These are phyloP conservation scores for Phytophthora foliorum DNA, from an alignment of 352 stramenopile genomes.

Conservation along the genomic window DNA sequence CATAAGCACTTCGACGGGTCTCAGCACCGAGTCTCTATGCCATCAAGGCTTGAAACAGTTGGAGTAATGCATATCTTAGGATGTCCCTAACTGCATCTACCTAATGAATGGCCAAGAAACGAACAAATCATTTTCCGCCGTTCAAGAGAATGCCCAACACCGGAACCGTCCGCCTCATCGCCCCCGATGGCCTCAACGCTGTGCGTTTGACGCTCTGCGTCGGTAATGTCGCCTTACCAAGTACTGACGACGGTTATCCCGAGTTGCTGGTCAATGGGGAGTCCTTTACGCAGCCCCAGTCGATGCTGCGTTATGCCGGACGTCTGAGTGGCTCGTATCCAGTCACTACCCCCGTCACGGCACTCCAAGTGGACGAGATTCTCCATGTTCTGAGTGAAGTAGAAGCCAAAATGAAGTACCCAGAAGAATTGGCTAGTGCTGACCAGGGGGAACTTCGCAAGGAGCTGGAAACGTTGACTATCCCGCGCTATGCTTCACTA, in stretches of 20 bases:
- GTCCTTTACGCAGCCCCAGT: conserved; percentile 53
- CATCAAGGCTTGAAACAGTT: background rate
- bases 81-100: background rate
- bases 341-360: conserved; percentile 33
- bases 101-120: background rate
- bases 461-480: conserved; percentile 23
- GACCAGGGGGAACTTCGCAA: conserved; percentile 17
- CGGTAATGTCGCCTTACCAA: conserved; percentile 48
- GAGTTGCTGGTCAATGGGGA: conserved; percentile 53
- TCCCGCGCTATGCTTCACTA: conserved; percentile 33
- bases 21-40: background rate
- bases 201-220: conserved; percentile 59
- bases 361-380: conserved; percentile 70
- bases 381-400: conserved; percentile 48
- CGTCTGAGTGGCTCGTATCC: conserved; percentile 62
- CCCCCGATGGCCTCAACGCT: conserved; percentile 29
- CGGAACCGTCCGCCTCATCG: conserved; percentile 12
- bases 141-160: conserved; percentile 13
- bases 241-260: background rate
- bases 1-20: background rate
- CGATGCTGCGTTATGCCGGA: conserved; percentile 74
- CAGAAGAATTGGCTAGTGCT: background rate
- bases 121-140: background rate
- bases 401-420: conserved; percentile 26
- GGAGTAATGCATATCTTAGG: background rate